These are phyloP conservation scores for Lichtheimia hyalospora DNA, from an alignment of 371 early-diverging fungal genomes.

Conservation along the genomic window DNA sequence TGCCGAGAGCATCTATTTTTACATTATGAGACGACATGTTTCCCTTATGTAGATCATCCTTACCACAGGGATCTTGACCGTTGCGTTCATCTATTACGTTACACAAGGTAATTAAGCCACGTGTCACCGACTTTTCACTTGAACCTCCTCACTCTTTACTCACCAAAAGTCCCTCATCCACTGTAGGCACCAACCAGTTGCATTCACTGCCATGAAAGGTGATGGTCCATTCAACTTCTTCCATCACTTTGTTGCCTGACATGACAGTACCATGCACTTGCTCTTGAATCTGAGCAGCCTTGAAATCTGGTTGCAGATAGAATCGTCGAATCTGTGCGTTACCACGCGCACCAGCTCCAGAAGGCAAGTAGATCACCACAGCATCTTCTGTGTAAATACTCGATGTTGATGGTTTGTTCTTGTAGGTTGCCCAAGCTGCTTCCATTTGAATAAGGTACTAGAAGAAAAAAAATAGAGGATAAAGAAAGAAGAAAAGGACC, in stretches of 20 bases:
- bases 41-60: background rate
- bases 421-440: constrained; percentile 33
- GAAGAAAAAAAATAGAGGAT: constrained; percentile 8
- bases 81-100: constrained; percentile 28
- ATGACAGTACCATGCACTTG: constrained; percentile 31
- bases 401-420: constrained; percentile 31
- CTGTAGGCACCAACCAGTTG: constrained; percentile 38
- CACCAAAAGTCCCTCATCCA: constrained; percentile 28
- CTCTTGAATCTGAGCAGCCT: constrained; percentile 27
- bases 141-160: background rate
- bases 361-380: constrained; percentile 40
- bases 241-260: constrained; percentile 27
- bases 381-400: constrained; percentile 41
- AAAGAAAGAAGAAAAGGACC: background rate
- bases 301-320: constrained; percentile 34
- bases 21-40: too few relatives aligned
- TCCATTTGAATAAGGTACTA: constrained; percentile 15
- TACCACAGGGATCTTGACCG: constrained; percentile 37
- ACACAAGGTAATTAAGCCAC: constrained; percentile 16
- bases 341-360: constrained; percentile 34
- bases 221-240: constrained; percentile 44
- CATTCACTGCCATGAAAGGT: constrained; percentile 38
- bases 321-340: constrained; percentile 32
- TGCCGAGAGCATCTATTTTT: constrained; percentile 37
- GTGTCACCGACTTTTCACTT: constrained; percentile 9